These are phyloP conservation scores for Parachlorella kessleri DNA, from an alignment of 139 green algal genomes.

Conservation along the genomic window DNA sequence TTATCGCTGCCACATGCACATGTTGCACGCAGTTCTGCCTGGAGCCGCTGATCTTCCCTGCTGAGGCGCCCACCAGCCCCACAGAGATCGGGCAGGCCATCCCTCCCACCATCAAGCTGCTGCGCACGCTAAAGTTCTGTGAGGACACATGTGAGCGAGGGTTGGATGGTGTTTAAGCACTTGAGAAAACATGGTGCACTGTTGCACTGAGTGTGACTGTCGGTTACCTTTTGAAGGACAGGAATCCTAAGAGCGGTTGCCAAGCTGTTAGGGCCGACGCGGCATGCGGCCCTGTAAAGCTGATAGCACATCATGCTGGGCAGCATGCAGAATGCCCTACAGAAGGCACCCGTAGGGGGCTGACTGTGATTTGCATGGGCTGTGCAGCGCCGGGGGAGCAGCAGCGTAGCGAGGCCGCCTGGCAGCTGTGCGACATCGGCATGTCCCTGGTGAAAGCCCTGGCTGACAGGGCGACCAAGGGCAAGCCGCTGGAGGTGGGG, in stretches of 20 bases:
- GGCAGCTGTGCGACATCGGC: constrained; percentile 57
- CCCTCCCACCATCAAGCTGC: constrained; percentile 31
- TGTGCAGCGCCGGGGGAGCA: not conserved
- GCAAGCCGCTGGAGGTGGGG: not conserved
- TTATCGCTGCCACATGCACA: too few relatives aligned
- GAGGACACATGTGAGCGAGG: not conserved
- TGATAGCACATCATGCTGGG: too few relatives aligned
- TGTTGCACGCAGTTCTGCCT: constrained; percentile 67
- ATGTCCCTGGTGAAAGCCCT: constrained; percentile 30
- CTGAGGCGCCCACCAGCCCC: constrained; percentile 1
- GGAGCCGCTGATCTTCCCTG: constrained; percentile 57
- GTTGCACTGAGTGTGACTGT: too few relatives aligned
- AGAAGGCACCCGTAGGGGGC: too few relatives aligned
- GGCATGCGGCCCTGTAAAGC: too few relatives aligned
- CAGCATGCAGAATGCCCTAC: too few relatives aligned
- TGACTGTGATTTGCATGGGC: too few relatives aligned
- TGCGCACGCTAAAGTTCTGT: constrained; percentile 40
- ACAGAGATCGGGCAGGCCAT: constrained; percentile 11
- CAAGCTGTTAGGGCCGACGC: too few relatives aligned
- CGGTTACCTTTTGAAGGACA: too few relatives aligned
- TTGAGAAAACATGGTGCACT: too few relatives aligned
- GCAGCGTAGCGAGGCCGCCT: constrained; percentile 4
- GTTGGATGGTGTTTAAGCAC: too few relatives aligned
- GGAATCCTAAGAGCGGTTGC: too few relatives aligned
- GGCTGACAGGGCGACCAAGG: constrained; percentile 10